Evolutionary conservation across 1,284 basidiomycete species (phyloP).

Genomic region (Moesziomyces parantarcticus): DNA sequence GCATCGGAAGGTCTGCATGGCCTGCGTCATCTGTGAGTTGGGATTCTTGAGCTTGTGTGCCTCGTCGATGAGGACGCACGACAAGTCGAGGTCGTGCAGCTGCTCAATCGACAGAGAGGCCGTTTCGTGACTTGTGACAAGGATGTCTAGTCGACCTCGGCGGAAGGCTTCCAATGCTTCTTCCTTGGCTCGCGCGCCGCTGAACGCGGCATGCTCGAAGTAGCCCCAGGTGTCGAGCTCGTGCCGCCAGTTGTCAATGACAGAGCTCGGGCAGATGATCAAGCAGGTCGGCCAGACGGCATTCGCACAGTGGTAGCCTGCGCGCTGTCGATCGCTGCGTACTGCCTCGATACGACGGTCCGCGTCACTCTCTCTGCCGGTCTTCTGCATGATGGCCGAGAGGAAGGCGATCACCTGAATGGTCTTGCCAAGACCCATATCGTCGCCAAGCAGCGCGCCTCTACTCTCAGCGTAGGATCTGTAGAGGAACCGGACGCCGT

Average conservation of each 20-base stretch:
- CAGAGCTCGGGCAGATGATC: conserved; percentile 81
- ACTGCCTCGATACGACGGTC: conserved; percentile 73
- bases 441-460: conserved; percentile 84
- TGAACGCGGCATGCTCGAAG: conserved; percentile 48
- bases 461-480: conserved; percentile 74
- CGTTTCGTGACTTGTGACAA: conserved; percentile 35
- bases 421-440: conserved; percentile 82
- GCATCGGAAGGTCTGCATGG: conserved; percentile 77
- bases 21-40: conserved; percentile 73
- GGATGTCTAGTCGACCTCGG: conserved; percentile 81
- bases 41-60: conserved; percentile 84
- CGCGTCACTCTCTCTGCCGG: conserved; percentile 75
- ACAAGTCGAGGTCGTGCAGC: conserved; percentile 75
- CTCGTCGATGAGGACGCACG: conserved; percentile 77
- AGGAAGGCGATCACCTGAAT: conserved; percentile 89
- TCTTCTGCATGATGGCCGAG: conserved; percentile 84
- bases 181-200: conserved; percentile 17
- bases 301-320: conserved; percentile 32
- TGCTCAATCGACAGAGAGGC: conserved; percentile 74
- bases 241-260: conserved; percentile 82
- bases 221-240: conserved; percentile 77
- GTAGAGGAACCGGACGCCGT: conserved; percentile 82
- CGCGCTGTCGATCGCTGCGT: conserved; percentile 21
- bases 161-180: conserved; percentile 63
- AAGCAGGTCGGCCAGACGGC: conserved; percentile 76